Evolutionary conservation across 352 stramenopile species (phyloP), one percentile per base, ranked within the genome.

Genomic region (Pythium insidiosum): DNA sequence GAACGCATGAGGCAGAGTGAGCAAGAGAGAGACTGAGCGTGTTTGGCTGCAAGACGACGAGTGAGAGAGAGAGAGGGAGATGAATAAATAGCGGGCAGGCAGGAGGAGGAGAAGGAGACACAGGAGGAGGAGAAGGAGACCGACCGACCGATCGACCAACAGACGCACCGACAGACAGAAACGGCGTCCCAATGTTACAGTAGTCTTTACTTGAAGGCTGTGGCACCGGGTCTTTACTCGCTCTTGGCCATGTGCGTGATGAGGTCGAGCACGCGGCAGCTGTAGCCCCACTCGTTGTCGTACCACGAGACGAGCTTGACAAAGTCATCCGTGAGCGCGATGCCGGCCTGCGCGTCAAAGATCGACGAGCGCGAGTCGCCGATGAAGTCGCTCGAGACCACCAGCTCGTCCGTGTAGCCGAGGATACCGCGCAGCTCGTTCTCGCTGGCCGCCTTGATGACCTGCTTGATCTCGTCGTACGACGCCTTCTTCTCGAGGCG

Each of bases 231-330:
- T n/a, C n/a, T n/a, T 78, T 78, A 84, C 36, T 98, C 92, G 53
- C 82, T 82, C 58, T 88, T 87, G 58, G 87, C 82, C 73, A 97
- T 96, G 81, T 99, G 89, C 78, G 88, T 86, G 63, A 98, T 97
- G 56, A 99, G 76, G 76, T 99, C 94, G 61, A 98, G 68, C 61
- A 98, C 82, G 77, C 95, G 93, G 80, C 79, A 82, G 56, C 79
- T 97, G 93, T 99, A 99, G 56, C 96, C 96, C 76, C 90, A 98
- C 70, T 99, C 96, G 83, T 99, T 99, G 81, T 99, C 96, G 66
- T 99, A 99, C 95, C 95, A 99, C 51, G 93, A 96, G 41, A 99
- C 86, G 56, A 98, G 84, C 94, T 99, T 99, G 49, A 99, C 93
- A 62, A 99, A 99, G 66, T 96, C 83, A 50, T 95, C 82, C 59